These are phyloP conservation scores for Oryza coarctata DNA, from an alignment of 176 grass and related monocot genomes.

Conservation along the genomic window DNA sequence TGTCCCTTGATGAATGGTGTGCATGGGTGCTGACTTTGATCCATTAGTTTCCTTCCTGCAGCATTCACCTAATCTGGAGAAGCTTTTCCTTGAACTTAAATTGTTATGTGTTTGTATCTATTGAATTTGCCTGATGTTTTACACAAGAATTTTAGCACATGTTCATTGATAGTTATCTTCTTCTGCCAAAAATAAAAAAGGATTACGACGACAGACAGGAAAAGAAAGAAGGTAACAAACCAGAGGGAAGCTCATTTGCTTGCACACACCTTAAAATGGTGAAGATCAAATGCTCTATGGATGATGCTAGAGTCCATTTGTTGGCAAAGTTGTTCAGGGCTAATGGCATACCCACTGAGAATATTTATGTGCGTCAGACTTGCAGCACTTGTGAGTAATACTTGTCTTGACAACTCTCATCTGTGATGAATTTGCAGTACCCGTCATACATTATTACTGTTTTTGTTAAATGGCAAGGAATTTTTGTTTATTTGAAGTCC, in stretches of 20 bases:
- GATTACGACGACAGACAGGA: slow-evolving; percentile 1
- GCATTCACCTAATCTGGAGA: slow-evolving; percentile 27
- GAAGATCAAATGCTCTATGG: slow-evolving; percentile 42
- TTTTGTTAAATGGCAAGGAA: not conserved
- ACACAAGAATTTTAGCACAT: no score
- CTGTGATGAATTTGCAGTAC: not conserved
- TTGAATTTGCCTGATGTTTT: not conserved
- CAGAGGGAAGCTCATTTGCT: slow-evolving; percentile 24
- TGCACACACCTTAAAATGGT: slow-evolving; percentile 42
- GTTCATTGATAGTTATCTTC: no score
- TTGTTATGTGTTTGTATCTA: not conserved
- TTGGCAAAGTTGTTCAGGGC: slow-evolving; percentile 31
- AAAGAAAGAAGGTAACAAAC: not conserved
- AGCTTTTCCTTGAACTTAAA: slow-evolving; percentile 33
- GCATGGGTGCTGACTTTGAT: slow-evolving; percentile 30
- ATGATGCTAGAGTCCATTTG: slow-evolving; percentile 40
- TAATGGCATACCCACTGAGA: slow-evolving; percentile 21
- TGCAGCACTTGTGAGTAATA: slow-evolving; percentile 18
- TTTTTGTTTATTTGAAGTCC: no score
- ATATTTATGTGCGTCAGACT: slow-evolving; percentile 29
- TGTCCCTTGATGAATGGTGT: slow-evolving; percentile 45
- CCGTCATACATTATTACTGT: not conserved
- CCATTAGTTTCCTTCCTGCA: slow-evolving; percentile 29
- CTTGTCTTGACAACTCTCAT: not conserved
- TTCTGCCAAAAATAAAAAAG: slow-evolving; percentile 5